Conservation (phyloP, 371 early-diverging fungal genomes). For the Vairimorpha ceranae region DNA sequence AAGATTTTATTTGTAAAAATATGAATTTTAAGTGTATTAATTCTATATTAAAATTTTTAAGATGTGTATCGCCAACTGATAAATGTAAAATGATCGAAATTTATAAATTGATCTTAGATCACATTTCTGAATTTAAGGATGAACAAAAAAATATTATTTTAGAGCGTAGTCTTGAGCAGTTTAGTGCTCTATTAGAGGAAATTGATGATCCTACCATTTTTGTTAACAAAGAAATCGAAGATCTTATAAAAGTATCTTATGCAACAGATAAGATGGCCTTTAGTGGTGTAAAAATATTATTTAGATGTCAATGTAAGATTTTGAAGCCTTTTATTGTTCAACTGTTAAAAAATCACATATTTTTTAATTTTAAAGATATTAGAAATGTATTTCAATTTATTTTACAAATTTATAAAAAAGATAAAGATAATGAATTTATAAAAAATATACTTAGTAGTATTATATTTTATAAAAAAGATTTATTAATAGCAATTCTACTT, state of each 20-base stretch:
- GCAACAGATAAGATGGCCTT: neutral
- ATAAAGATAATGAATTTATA: neutral
- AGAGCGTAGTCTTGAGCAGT: neutral
- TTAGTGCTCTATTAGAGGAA: neutral
- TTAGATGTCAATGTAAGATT: neutral
- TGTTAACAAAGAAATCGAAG: neutral
- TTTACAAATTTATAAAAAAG: neutral
- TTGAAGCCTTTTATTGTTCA: neutral
- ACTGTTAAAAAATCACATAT: neutral
- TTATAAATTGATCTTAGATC: neutral
- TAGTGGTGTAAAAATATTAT: neutral
- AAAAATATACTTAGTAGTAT: neutral
- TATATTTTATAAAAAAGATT: slow-evolving; percentile 6
- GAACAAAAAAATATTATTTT: slow-evolving; percentile 1
- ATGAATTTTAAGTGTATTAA: slow-evolving; percentile 34
- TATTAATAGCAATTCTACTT: neutral
- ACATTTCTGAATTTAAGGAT: neutral
- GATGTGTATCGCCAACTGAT: neutral
- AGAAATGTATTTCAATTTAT: neutral
- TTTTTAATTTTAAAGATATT: neutral
- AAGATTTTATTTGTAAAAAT: slow-evolving; percentile 57
- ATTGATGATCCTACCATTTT: neutral
- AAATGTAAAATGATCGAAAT: neutral
- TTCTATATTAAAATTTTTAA: slow-evolving; percentile 34
- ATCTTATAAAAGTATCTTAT: neutral